These are phyloP conservation scores for Xylariaceae sp. DNA, from an alignment of 2,329 filamentous ascomycete species.

Conservation along the genomic window DNA sequence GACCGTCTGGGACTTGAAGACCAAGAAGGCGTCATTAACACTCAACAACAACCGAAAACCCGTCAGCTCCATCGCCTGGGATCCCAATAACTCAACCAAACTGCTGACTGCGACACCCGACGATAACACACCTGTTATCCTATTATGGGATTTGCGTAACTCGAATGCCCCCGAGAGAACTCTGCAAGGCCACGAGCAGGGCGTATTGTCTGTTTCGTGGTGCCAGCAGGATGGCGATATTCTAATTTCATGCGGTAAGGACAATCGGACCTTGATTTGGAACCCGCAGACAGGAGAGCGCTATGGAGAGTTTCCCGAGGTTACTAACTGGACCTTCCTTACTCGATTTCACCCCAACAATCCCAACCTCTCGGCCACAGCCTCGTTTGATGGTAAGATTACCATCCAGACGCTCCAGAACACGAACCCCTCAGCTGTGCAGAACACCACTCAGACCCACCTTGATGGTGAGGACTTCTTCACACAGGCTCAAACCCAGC, in stretches of 20 bases:
- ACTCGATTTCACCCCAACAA: constrained; percentile 94
- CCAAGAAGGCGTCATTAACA: constrained; percentile 95
- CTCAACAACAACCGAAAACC: constrained; percentile 95
- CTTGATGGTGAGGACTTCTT: constrained; percentile 97
- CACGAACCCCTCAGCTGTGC: constrained; percentile 78
- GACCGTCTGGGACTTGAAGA: constrained; percentile 98
- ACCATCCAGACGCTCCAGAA: constrained; percentile 93
- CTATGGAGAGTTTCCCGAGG: constrained; percentile 92
- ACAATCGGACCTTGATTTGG: constrained; percentile 95
- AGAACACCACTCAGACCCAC: constrained; percentile 69
- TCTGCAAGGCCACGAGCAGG: constrained; percentile 90
- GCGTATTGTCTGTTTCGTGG: constrained; percentile 93
- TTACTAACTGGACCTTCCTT: constrained; percentile 99
- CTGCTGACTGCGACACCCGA: constrained; percentile 91
- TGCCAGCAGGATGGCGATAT: constrained; percentile 89
- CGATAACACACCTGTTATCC: constrained; percentile 85
- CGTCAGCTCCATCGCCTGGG: constrained; percentile 96
- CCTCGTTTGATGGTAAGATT: constrained; percentile 97
- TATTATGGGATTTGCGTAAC: constrained; percentile 94
- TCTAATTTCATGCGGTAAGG: constrained; percentile 91
- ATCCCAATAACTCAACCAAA: constrained; percentile 93
- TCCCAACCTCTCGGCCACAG: constrained; percentile 89
- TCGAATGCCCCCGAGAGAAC: constrained; percentile 92
- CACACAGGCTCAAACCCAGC: constrained; percentile 87
- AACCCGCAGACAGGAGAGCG: constrained; percentile 89